Percentiles rank a stretch among this genome's conserved stretches.
Conservation (phyloP, 2,329 filamentous ascomycete genomes). For the Huntiella omanensis region DNA sequence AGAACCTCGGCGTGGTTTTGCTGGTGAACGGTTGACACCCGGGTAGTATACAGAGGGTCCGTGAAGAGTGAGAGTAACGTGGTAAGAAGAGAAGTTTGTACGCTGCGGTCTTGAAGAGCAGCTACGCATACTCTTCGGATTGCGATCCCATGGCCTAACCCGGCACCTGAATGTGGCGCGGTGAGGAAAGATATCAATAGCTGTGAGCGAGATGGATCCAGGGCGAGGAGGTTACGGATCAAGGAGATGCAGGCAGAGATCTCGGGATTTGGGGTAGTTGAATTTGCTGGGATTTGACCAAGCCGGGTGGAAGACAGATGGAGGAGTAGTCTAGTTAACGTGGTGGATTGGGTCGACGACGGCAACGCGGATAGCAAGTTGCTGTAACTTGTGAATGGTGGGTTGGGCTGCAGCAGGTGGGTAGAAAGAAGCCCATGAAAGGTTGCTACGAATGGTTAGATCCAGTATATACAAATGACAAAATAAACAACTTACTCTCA, state of each 20-base stretch:
- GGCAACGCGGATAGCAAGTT: too few species aligned
- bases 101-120: constrained; percentile 15
- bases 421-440: too few species aligned
- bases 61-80: too few species aligned
- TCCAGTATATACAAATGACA: too few species aligned
- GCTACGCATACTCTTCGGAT: constrained; percentile 49
- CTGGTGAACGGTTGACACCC: constrained; percentile 70
- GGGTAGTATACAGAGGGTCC: constrained; percentile 70
- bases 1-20: constrained; percentile 71
- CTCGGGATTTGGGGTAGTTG: constrained; percentile 11
- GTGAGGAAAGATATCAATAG: constrained; percentile 47
- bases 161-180: constrained; percentile 38
- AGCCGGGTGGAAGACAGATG: constrained; percentile 30
- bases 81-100: too few species aligned
- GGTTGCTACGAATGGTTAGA: too few species aligned
- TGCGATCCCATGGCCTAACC: constrained; percentile 41
- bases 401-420: too few species aligned
- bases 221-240: constrained; percentile 29
- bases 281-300: constrained; percentile 17
- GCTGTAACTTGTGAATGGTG: too few species aligned
- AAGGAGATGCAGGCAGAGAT: constrained; percentile 41
- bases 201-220: constrained; percentile 29
- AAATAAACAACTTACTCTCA: too few species aligned
- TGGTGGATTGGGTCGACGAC: too few species aligned
- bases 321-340: constrained; percentile 15